phyloP scores from a whole-genome alignment of 345 rosid genomes.

The Erucastrum elatum region DNA sequence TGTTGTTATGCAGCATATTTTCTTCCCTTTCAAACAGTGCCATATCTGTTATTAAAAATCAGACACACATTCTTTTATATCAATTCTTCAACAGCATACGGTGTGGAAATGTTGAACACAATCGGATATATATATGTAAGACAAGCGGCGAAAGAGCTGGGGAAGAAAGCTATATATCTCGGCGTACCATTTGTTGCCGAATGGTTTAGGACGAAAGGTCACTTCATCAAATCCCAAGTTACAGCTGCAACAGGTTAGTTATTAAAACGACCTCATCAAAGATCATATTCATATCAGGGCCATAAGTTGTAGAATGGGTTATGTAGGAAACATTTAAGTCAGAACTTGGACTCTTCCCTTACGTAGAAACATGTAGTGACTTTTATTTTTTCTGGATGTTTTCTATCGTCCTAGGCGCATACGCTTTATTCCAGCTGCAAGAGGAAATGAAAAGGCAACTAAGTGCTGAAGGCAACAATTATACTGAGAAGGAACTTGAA shows the following conservation, averaged over 20 bases:
- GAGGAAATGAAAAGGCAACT: constrained; percentile 99
- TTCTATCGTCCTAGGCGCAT: constrained; percentile 63
- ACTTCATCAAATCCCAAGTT: constrained; percentile 73
- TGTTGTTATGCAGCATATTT: constrained; percentile 20
- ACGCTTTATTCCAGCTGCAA: constrained; percentile 94
- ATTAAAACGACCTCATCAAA: constrained; percentile 13
- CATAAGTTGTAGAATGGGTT: neutral
- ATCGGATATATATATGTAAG: constrained; percentile 90
- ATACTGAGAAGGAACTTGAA: constrained; percentile 92
- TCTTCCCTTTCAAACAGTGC: constrained; percentile 9
- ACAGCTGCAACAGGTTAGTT: constrained; percentile 94
- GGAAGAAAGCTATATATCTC: constrained; percentile 27
- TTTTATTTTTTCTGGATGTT: neutral
- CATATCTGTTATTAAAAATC: neutral
- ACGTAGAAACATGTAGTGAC: neutral
- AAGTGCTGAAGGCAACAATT: constrained; percentile 81
- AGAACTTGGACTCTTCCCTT: constrained; percentile 20
- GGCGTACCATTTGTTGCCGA: constrained; percentile 49
- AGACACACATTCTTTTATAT: constrained; percentile 6
- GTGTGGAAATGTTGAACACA: constrained; percentile 91
- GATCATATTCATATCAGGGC: neutral
- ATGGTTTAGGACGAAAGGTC: constrained; percentile 3
- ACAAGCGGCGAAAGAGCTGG: constrained; percentile 97
- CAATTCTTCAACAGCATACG: constrained; percentile 68
- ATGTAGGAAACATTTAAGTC: neutral